These are phyloP conservation scores for Cladosporium halotolerans DNA, from an alignment of 2,329 filamentous ascomycete genomes.

Conservation along the genomic window DNA sequence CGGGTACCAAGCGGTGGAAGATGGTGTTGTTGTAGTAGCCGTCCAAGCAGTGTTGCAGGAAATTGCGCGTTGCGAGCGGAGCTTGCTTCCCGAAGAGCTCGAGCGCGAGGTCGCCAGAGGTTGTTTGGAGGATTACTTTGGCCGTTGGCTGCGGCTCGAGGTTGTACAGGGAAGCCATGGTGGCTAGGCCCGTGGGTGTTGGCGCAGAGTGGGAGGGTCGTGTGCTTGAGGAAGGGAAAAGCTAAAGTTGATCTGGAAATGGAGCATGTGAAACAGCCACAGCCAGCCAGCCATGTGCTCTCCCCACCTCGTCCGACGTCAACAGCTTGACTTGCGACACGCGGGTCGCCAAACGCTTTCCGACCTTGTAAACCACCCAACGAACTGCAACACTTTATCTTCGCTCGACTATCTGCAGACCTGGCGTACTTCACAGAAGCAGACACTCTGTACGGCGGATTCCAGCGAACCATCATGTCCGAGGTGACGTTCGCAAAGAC, in stretches of 20 bases:
- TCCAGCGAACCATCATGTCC: conserved; percentile 57
- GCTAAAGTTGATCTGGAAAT: background rate
- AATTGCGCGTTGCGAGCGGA: conserved; percentile 86
- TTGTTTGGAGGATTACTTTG: conserved; percentile 85
- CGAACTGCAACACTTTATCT: background rate
- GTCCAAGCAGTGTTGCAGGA: conserved; percentile 88
- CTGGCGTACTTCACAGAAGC: conserved; percentile 11
- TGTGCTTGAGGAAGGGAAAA: background rate
- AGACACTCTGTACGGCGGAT: conserved; percentile 23
- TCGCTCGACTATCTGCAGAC: background rate
- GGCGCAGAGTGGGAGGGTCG: background rate
- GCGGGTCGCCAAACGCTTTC: background rate
- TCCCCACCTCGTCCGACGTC: background rate
- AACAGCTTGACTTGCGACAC: background rate
- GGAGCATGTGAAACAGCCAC: background rate
- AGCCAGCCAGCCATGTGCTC: too few species aligned
- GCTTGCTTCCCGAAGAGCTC: conserved; percentile 94
- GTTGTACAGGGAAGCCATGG: conserved; percentile 87
- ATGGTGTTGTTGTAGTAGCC: conserved; percentile 92
- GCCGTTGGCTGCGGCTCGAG: conserved; percentile 91
- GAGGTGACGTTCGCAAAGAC: conserved; percentile 78
- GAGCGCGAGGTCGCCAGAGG: conserved; percentile 78
- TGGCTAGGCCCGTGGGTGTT: conserved; percentile 5
- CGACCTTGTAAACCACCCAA: background rate
- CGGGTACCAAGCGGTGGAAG: conserved; percentile 87